Percentiles rank a stretch among this genome's conserved stretches.
Evolutionary conservation across 177 flowering plant species (phyloP).

Genomic region (Vitis hybrid): DNA sequence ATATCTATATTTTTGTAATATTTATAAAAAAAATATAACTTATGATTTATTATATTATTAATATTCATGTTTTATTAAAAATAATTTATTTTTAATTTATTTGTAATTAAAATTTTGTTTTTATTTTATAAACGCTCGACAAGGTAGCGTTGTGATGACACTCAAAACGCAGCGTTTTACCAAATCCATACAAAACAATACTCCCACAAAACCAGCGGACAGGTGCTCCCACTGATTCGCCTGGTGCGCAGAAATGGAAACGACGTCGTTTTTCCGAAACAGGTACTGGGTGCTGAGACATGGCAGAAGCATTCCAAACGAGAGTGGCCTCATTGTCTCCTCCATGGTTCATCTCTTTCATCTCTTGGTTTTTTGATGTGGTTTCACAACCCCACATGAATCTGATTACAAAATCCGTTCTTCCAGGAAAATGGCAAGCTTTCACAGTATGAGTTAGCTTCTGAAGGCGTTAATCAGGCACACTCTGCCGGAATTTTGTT

Average conservation of each 20-base stretch:
- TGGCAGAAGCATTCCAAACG: conserved; percentile 93
- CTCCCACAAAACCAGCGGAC: too few species aligned
- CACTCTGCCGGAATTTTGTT: conserved; percentile 65
- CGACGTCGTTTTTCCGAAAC: conserved; percentile 46
- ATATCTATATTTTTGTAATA: too few species aligned
- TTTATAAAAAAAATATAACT: too few species aligned
- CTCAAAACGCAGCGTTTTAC: too few species aligned
- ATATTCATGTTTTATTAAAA: too few species aligned
- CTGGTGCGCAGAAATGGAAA: conserved; percentile 18
- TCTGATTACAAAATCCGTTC: not conserved
- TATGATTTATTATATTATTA: too few species aligned
- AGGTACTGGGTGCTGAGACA: conserved; percentile 88
- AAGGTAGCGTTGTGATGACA: too few species aligned
- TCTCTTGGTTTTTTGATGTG: not conserved
- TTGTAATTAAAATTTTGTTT: too few species aligned
- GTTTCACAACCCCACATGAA: not conserved
- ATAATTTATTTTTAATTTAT: too few species aligned
- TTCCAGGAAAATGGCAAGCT: conserved; percentile 81
- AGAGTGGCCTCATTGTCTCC: conserved; percentile 79
- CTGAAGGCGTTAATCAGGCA: conserved; percentile 85
- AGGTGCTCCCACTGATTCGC: too few species aligned
- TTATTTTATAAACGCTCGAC: too few species aligned
- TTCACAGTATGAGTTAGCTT: conserved; percentile 59
- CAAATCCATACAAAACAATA: too few species aligned
- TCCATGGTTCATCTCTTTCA: conserved; percentile 52